Evolutionary conservation across 2,329 filamentous ascomycete genomes (phyloP).

Genomic region (Acrodontium crateriforme): DNA sequence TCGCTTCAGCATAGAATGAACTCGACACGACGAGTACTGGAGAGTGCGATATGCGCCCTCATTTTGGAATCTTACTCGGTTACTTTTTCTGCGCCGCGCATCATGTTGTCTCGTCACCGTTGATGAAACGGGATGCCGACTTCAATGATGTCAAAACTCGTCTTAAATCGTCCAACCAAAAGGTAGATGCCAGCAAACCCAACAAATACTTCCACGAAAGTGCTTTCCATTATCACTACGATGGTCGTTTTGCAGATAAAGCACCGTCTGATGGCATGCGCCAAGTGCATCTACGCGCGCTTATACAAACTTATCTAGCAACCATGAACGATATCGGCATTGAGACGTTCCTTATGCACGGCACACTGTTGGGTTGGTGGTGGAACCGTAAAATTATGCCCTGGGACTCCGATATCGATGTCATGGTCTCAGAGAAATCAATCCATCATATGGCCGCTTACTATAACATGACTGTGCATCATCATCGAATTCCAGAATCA

Average conservation of each 20-base stretch:
- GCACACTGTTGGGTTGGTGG: conserved; percentile 47
- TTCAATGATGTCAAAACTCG: conserved; percentile 31
- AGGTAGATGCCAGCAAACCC: conserved; percentile 19
- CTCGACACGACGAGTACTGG: too few relatives aligned
- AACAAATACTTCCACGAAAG: conserved; percentile 40
- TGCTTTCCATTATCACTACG: conserved; percentile 42
- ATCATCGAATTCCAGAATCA: conserved; percentile 17
- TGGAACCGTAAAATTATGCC: conserved; percentile 49
- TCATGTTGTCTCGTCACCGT: background rate
- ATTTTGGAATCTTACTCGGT: too few relatives aligned
- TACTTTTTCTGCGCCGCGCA: too few relatives aligned
- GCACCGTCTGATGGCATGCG: conserved; percentile 35
- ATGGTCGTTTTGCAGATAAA: conserved; percentile 39
- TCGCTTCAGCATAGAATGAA: too few relatives aligned
- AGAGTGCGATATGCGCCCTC: too few relatives aligned
- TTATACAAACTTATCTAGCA: conserved; percentile 42
- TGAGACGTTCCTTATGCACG: conserved; percentile 52
- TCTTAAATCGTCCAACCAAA: conserved; percentile 26
- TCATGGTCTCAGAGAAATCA: conserved; percentile 41
- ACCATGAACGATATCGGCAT: conserved; percentile 43
- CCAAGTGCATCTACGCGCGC: conserved; percentile 32
- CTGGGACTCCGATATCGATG: conserved; percentile 49
- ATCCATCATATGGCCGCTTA: conserved; percentile 43
- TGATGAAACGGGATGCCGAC: conserved; percentile 21
- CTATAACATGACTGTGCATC: conserved; percentile 49